A percentile compares a stretch with the other conserved stretches of the same genome.
Evolutionary conservation across 2,329 filamentous ascomycete genomes (phyloP).

Genomic region (Beauveria sp.): DNA sequence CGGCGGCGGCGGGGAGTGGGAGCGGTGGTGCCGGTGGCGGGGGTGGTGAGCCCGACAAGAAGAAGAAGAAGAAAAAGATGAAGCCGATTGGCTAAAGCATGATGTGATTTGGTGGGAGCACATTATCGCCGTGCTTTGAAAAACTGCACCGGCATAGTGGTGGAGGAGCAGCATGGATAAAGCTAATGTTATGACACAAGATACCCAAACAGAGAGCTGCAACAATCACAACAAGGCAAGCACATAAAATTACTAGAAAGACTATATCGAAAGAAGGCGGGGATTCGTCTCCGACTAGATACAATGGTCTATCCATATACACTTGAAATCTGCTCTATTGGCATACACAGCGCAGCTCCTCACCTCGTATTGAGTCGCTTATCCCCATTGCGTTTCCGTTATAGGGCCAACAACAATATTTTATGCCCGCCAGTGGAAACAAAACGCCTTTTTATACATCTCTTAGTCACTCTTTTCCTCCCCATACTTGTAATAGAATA

Average conservation of each 20-base stretch:
- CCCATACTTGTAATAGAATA: not conserved
- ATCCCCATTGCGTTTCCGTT: not conserved
- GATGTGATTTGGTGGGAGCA: no score
- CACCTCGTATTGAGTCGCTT: not conserved
- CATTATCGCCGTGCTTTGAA: not conserved
- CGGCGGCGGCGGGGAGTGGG: not conserved
- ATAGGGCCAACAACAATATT: not conserved
- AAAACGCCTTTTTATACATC: conserved; percentile 6
- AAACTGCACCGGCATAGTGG: not conserved
- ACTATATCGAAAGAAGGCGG: not conserved
- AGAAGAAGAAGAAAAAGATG: conserved; percentile 66
- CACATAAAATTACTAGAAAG: not conserved
- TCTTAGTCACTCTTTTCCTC: not conserved
- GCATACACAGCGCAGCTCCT: not conserved
- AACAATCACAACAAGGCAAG: not conserved
- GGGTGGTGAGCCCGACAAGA: conserved; percentile 29
- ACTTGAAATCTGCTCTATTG: conserved; percentile 7
- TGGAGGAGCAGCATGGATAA: not conserved
- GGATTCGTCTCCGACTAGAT: conserved; percentile 7
- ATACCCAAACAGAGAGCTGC: conserved; percentile 6
- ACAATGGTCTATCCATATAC: conserved; percentile 7
- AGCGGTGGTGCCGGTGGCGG: not conserved
- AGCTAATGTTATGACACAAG: not conserved
- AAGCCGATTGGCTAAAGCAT: conserved; percentile 50
- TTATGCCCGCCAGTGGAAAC: not conserved